These are phyloP conservation scores for Borealophlyctis nickersoniae DNA, from an alignment of 192 early-diverging fungal genomes.

Conservation along the genomic window DNA sequence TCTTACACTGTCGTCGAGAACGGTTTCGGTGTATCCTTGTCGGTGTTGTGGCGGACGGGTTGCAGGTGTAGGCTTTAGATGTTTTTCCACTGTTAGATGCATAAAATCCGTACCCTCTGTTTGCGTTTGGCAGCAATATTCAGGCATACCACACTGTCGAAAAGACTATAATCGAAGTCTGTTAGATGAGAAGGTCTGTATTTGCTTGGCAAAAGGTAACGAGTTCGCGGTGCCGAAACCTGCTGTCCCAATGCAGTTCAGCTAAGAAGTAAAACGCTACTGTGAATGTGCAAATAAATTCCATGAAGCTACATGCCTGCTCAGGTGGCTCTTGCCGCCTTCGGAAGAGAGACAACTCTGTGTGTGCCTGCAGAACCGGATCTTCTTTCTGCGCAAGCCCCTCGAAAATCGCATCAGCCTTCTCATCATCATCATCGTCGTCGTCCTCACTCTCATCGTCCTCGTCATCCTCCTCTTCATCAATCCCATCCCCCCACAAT, in stretches of 20 bases:
- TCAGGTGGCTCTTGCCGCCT: constrained; percentile 6
- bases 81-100: not conserved
- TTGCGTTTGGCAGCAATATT: not conserved
- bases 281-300: too few species aligned
- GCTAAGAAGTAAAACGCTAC: too few species aligned
- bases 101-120: too few species aligned
- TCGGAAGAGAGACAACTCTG: constrained; percentile 8
- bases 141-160: constrained; percentile 33
- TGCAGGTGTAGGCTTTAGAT: constrained; percentile 1
- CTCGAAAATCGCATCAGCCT: constrained; percentile 4
- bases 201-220: constrained; percentile 28
- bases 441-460: constrained; percentile 9
- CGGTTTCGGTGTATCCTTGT: not conserved
- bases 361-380: constrained; percentile 37
- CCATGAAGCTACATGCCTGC: constrained; percentile 1
- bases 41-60: not conserved
- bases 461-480: not conserved
- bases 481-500: not conserved
- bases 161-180: constrained; percentile 29
- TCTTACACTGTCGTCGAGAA: not conserved
- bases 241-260: too few species aligned
- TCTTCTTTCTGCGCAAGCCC: constrained; percentile 22
- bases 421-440: not conserved
- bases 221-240: constrained; percentile 7
- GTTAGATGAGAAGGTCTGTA: constrained; percentile 26